Conservation (phyloP, 192 early-diverging fungal genomes). For the Radiomyces spectabilis region DNA sequence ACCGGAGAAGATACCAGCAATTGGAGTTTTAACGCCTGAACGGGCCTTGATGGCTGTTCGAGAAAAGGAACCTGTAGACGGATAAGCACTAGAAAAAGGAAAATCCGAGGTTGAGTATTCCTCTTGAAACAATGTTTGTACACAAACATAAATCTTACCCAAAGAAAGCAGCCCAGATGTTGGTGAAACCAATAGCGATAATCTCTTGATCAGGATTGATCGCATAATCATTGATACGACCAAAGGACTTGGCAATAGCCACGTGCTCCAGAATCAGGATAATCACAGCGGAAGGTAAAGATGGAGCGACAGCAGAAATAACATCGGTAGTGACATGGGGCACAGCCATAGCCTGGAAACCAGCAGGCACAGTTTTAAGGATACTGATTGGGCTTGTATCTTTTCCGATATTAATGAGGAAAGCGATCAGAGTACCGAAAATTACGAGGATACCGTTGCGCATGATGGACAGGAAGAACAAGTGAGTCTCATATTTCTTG, state of each 20-base stretch:
- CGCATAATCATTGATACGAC: slow-evolving; percentile 78
- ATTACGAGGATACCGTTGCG: slow-evolving; percentile 71
- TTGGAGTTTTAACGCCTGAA: slow-evolving; percentile 80
- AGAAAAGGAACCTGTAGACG: slow-evolving; percentile 94
- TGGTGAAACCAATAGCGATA: slow-evolving; percentile 83
- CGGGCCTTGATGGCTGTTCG: slow-evolving; percentile 88
- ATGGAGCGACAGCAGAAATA: slow-evolving; percentile 42
- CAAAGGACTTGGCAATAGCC: slow-evolving; percentile 87
- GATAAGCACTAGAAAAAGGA: slow-evolving; percentile 56
- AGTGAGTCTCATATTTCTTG: slow-evolving; percentile 37
- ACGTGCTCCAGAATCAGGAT: slow-evolving; percentile 87
- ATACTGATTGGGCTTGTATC: slow-evolving; percentile 51
- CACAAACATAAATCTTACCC: no score
- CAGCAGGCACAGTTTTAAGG: slow-evolving; percentile 69
- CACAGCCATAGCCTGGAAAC: slow-evolving; percentile 58
- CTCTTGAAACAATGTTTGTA: background rate
- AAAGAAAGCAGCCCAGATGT: slow-evolving; percentile 84
- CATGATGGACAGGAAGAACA: slow-evolving; percentile 63
- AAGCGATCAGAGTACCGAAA: slow-evolving; percentile 71
- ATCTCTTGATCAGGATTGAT: slow-evolving; percentile 82
- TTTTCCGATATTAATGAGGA: slow-evolving; percentile 40
- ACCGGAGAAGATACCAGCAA: slow-evolving; percentile 79
- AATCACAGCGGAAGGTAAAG: slow-evolving; percentile 60
- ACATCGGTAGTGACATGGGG: slow-evolving; percentile 46
- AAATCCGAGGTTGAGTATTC: background rate